phyloP scores from a whole-genome alignment of 768 basidiomycete species.

The Mycena haematopus region DNA sequence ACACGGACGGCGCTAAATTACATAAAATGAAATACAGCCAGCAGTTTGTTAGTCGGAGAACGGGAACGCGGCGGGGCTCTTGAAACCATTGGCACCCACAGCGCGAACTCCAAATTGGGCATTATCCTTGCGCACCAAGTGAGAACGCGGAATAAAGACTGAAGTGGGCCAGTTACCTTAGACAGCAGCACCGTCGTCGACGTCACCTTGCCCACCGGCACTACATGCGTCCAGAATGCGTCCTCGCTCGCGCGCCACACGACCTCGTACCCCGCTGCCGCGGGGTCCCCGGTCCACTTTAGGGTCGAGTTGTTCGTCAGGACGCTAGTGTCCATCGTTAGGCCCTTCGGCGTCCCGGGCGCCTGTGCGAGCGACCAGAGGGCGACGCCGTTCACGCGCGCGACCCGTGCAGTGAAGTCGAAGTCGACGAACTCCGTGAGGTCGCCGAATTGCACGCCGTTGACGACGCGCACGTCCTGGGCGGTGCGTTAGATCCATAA shows the following conservation, averaged over 20 bases:
- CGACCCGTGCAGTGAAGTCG: conserved; percentile 57
- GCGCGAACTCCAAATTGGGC: conserved; percentile 56
- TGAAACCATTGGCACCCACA: conserved; percentile 57
- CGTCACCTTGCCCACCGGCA: conserved; percentile 53
- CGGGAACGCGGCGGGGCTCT: conserved; percentile 55
- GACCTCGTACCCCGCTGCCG: conserved; percentile 55
- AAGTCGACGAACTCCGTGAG: conserved; percentile 60
- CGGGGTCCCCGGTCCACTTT: conserved; percentile 49
- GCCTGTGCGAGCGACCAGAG: conserved; percentile 63
- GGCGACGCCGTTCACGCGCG: conserved; percentile 56
- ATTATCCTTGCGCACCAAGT: conserved; percentile 41
- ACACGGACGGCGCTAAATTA: background rate
- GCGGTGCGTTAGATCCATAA: background rate
- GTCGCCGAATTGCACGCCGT: conserved; percentile 63
- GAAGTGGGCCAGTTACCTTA: conserved; percentile 34
- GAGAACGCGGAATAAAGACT: no score
- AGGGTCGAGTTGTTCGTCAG: conserved; percentile 63
- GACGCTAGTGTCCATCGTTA: conserved; percentile 51
- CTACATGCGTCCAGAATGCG: conserved; percentile 54
- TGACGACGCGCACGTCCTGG: conserved; percentile 51
- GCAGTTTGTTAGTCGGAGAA: background rate
- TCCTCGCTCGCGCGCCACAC: conserved; percentile 57
- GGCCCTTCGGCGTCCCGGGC: conserved; percentile 58
- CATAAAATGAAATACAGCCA: background rate
- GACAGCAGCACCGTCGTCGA: conserved; percentile 49